These are phyloP conservation scores for Candida nanaspora DNA, from an alignment of 805 yeast species.

Conservation along the genomic window DNA sequence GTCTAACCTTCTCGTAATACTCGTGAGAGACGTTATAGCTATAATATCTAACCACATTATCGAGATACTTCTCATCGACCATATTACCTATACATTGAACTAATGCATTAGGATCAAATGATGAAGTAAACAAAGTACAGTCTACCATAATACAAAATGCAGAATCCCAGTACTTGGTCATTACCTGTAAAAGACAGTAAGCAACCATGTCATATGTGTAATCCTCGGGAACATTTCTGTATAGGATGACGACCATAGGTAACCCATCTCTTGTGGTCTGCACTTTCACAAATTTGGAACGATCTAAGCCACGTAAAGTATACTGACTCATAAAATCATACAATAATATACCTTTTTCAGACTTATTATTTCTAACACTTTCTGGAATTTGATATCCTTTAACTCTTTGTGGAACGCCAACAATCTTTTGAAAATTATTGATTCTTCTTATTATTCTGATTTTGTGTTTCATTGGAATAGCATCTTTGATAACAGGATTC, in stretches of 20 bases:
- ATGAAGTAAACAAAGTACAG: slow-evolving; percentile 47
- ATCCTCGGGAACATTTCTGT: slow-evolving; percentile 29
- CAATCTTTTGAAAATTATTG: slow-evolving; percentile 38
- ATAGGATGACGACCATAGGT: slow-evolving; percentile 55
- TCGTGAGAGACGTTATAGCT: slow-evolving; percentile 40
- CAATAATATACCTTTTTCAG: slow-evolving; percentile 42
- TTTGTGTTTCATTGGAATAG: slow-evolving; percentile 10
- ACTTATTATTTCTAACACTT: slow-evolving; percentile 38
- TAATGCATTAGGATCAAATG: slow-evolving; percentile 4
- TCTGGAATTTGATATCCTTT: slow-evolving; percentile 52
- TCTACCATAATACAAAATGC: slow-evolving; percentile 59
- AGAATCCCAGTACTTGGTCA: slow-evolving; percentile 66
- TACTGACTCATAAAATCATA: slow-evolving; percentile 71
- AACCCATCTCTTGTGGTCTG: slow-evolving; percentile 67
- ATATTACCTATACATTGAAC: slow-evolving; percentile 20
- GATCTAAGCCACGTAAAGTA: slow-evolving; percentile 45
- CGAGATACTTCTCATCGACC: slow-evolving; percentile 41
- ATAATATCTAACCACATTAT: slow-evolving; percentile 47
- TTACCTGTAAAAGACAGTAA: slow-evolving; percentile 55
- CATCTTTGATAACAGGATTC: neutral
- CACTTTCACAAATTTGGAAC: slow-evolving; percentile 50
- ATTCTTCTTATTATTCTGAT: slow-evolving; percentile 28
- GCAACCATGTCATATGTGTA: slow-evolving; percentile 43
- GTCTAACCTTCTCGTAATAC: slow-evolving; percentile 8
- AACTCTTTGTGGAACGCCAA: slow-evolving; percentile 56